Evolutionary conservation across 2,329 filamentous ascomycete species (phyloP), one percentile per base, ranked within the genome.

Genomic region (Aspergillus costaricaensis): DNA sequence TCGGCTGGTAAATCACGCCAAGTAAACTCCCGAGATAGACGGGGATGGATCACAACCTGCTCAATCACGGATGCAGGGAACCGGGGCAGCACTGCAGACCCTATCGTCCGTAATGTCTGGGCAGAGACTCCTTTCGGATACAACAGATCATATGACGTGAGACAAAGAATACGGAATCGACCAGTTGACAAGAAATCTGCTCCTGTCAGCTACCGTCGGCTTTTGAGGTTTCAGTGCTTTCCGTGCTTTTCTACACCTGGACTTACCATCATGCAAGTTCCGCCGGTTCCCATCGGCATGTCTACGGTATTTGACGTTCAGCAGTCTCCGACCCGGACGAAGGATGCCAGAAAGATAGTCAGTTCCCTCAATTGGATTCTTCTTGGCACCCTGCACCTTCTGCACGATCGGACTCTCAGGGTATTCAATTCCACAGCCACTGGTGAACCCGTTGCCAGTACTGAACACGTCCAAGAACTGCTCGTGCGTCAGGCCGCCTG

Each of bases 401-500:
- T 71, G 59, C 2, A 77, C 70, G 0, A 68, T 66, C 23, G 66
- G 39, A 32, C 70, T 76, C 14, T 71, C 68, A 0, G 68, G 67
- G 57, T 78, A 79, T 44, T 76, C 73, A 12, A 78, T 71, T 15
- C 75, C 76, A 57, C 75, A 76, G 3, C 76, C 77, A 25, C 72
- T 77, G 10, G 75, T 77, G 55, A 78, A 76, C 1, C 72, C 73
- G 50, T 75, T 75, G 25, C 74, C 76, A 4, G 69, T 71, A 32
- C 69, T 74, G 57, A 76, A 78, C 1, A 74, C 70, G 14, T 77
- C 61, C 5, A 75, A 63, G 48, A 78, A 76, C 55, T 76, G 65
- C 2, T 75, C 71, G 36, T 76, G 71, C 0, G 72, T 73, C 9
- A 77, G 59, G 0, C 67, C 68, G 19, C 63, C 61, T 17, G 58